These are phyloP conservation scores for Diospyros kaki DNA, from an alignment of 148 eudicot species.

Conservation along the genomic window DNA sequence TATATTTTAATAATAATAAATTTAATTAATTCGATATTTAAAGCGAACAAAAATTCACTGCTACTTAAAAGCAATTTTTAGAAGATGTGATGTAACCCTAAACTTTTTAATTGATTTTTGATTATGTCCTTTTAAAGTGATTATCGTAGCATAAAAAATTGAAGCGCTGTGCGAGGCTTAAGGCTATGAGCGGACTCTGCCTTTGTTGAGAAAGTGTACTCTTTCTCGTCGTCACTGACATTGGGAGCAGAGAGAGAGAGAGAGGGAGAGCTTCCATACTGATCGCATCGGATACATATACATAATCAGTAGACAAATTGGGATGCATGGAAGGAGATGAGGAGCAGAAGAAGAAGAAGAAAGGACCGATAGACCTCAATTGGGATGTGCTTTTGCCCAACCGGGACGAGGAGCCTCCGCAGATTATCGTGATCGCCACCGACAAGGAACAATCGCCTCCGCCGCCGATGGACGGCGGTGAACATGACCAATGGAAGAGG, in stretches of 20 bases:
- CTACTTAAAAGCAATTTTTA: too few species aligned
- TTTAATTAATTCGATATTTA: too few species aligned
- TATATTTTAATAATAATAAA: too few species aligned
- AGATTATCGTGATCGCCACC: conserved; percentile 21
- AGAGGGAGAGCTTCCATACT: not conserved
- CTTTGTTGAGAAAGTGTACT: too few species aligned
- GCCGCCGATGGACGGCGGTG: not conserved
- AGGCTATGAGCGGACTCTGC: too few species aligned
- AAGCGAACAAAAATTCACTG: too few species aligned
- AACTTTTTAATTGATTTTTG: too few species aligned
- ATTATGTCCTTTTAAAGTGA: too few species aligned
- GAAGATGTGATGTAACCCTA: too few species aligned
- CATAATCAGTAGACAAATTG: not conserved
- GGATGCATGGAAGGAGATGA: not conserved
- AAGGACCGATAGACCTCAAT: not conserved
- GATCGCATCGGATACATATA: not conserved
- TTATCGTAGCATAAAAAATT: too few species aligned
- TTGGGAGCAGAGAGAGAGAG: conserved; percentile 2
- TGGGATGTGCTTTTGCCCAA: not conserved
- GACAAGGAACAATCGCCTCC: not conserved
- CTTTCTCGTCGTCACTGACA: too few species aligned
- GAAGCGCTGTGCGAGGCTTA: too few species aligned
- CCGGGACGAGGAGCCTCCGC: conserved; percentile 21
- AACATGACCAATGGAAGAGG: conserved; percentile 5
- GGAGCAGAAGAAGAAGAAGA: not conserved